Evolutionary conservation across 108 stramenopile species (phyloP), one percentile per base, ranked within the genome.

Genomic region (Phaeodactylum tricornutum): DNA sequence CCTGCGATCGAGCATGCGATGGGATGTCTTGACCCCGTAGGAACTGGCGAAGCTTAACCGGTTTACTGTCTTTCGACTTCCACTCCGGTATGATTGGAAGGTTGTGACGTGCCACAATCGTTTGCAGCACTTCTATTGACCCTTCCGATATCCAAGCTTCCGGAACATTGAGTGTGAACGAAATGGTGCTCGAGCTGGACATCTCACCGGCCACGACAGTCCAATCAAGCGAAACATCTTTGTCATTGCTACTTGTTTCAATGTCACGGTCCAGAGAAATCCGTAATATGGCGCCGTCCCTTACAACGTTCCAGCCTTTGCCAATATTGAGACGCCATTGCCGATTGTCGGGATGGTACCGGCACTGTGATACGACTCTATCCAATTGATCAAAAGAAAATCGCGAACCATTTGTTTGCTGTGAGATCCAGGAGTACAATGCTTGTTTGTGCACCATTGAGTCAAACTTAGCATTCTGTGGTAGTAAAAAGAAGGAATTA

Each of bases 11-110:
- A 2, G 59, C 53, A 57, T 92, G 90, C 16, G 88, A 38, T 8
- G 87, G 81, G 15, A 95, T 70, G 39, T 78, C 75, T 71, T 93
- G 94, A 29, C 92, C 92, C 1, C 94, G 77, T 17, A 95, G 79
- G 52, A 93, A 93, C 38, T 87, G 82, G 45, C 75, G 71, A 6
- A 95, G 43, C 59, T 85, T 80, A 2, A 84, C 23, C 16, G 84
- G 75, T 39, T 67, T 65, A 36, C 72, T 58, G 12, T 54, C 63
- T 53, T 64, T 55, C 24, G 16, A 38, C 38, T 82, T 78, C 93
- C 93, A 94, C 6, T 75, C 70, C 27, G 93, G 91, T 25, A 34
- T 52, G 37, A 95, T 89, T 23, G 26, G 40, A 1, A 75, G 9
- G 35, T 43, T 28, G 2, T 3, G 12, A 21, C 25, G 1, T 19